phyloP scores from a whole-genome alignment of 2,329 filamentous ascomycete genomes.

The Stylonectria norvegica region DNA sequence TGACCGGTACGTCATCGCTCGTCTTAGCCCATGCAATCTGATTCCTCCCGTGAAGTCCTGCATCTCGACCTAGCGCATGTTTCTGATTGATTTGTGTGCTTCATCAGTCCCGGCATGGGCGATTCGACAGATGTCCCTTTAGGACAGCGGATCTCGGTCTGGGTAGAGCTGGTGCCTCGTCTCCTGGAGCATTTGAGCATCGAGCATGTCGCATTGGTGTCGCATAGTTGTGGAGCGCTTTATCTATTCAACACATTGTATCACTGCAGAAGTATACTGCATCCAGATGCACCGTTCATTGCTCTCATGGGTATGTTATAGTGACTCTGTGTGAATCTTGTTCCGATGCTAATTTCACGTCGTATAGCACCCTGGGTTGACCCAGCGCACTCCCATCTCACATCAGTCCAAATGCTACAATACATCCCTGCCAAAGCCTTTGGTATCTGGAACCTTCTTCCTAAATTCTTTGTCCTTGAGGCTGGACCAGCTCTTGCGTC shows the following conservation, averaged over 20 bases:
- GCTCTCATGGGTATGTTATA: conserved; percentile 19
- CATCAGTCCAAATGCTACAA: conserved; percentile 5
- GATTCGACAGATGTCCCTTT: conserved; percentile 17
- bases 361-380: conserved; percentile 11
- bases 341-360: neutral
- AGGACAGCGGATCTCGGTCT: conserved; percentile 17
- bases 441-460: conserved; percentile 11
- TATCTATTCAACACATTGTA: conserved; percentile 31
- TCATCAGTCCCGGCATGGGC: conserved; percentile 27
- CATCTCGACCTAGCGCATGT: too few relatives aligned
- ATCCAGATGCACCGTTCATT: conserved; percentile 19
- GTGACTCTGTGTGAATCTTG: too few relatives aligned
- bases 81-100: conserved; percentile 23
- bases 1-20: conserved; percentile 29
- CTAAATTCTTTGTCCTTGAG: conserved; percentile 8
- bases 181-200: conserved; percentile 34
- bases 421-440: conserved; percentile 10
- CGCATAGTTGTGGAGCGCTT: conserved; percentile 32
- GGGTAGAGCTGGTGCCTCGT: conserved; percentile 30
- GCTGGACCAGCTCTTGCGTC: conserved; percentile 9
- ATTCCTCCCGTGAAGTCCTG: too few relatives aligned
- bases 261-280: conserved; percentile 24
- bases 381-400: conserved; percentile 3
- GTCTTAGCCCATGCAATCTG: conserved; percentile 4
- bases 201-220: conserved; percentile 27